Conservation (phyloP, 2,329 filamentous ascomycete species). For the Trichoderma koningii region DNA sequence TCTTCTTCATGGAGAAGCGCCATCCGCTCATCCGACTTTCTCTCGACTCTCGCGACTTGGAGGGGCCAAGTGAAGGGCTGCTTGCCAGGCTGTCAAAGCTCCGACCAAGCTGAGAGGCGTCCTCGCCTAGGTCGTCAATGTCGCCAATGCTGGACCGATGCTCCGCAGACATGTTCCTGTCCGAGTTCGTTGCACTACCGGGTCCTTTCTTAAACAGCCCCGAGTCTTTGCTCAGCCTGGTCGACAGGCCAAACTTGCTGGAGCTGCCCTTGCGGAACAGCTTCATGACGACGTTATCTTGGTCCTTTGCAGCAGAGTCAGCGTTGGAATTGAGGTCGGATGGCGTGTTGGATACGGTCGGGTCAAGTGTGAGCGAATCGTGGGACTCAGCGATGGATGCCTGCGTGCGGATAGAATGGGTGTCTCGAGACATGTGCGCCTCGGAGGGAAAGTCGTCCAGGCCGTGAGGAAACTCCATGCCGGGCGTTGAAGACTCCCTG, state of each 20-base stretch:
- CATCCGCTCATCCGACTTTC: constrained; percentile 55
- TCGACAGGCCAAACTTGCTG: constrained; percentile 65
- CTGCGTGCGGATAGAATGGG: constrained; percentile 59
- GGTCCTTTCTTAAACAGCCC: constrained; percentile 61
- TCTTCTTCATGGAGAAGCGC: constrained; percentile 63
- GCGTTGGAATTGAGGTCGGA: constrained; percentile 53
- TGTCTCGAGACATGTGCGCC: constrained; percentile 58
- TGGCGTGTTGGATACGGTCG: constrained; percentile 57
- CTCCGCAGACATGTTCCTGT: constrained; percentile 57
- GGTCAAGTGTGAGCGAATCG: constrained; percentile 60
- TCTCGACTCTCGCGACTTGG: constrained; percentile 49
- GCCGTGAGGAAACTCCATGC: constrained; percentile 42
- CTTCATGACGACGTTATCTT: constrained; percentile 61
- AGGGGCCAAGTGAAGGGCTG: constrained; percentile 58
- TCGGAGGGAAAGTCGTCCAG: constrained; percentile 55
- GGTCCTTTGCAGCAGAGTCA: constrained; percentile 49
- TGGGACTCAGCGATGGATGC: constrained; percentile 62
- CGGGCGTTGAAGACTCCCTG: constrained; percentile 44
- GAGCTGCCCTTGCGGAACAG: constrained; percentile 67
- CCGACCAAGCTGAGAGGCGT: constrained; percentile 46
- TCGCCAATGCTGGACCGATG: constrained; percentile 60
- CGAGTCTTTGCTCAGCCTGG: constrained; percentile 56
- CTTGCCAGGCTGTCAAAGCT: constrained; percentile 60
- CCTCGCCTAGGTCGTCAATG: constrained; percentile 55
- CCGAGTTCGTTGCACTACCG: constrained; percentile 59